phyloP scores from a whole-genome alignment of 139 green algal species.

The Nannochloris sp. region DNA sequence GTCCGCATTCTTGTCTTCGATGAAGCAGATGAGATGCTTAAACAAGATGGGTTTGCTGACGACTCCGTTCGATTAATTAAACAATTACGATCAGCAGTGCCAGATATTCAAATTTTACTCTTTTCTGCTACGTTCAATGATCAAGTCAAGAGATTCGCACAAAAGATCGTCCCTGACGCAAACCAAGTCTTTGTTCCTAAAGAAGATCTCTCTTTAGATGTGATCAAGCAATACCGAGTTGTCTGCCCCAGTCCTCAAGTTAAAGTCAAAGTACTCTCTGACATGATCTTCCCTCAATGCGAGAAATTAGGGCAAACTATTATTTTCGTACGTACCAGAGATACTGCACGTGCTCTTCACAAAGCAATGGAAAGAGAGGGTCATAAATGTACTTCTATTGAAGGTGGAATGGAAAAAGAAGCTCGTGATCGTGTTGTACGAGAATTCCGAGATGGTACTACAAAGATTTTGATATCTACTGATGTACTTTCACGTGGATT shows the following conservation, averaged over 20 bases:
- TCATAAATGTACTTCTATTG: conserved; percentile 88
- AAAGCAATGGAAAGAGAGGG: conserved; percentile 70
- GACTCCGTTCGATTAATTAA: conserved; percentile 72
- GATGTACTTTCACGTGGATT: conserved; percentile 95
- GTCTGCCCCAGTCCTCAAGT: conserved; percentile 58
- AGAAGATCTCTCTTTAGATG: conserved; percentile 89
- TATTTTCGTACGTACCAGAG: conserved; percentile 86
- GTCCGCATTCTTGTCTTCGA: conserved; percentile 96
- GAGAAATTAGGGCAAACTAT: conserved; percentile 98
- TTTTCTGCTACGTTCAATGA: conserved; percentile 99
- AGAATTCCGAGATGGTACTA: conserved; percentile 85
- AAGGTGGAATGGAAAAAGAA: conserved; percentile 77
- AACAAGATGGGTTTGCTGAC: conserved; percentile 81
- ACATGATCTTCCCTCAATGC: conserved; percentile 89
- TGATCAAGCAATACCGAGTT: conserved; percentile 97
- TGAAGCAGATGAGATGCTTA: conserved; percentile 98
- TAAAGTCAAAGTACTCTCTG: conserved; percentile 82
- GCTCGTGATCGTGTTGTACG: conserved; percentile 83
- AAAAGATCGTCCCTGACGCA: conserved; percentile 61
- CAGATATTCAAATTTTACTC: conserved; percentile 2
- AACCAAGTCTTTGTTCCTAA: conserved; percentile 87
- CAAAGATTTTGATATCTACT: conserved; percentile 95
- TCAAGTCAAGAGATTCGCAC: conserved; percentile 75
- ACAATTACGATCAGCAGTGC: conserved; percentile 24
- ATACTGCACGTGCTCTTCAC: conserved; percentile 46